Evolutionary conservation across 2,329 filamentous ascomycete species (phyloP), one percentile per base, ranked within the genome.

Genomic region (Aspergillus awamori): DNA sequence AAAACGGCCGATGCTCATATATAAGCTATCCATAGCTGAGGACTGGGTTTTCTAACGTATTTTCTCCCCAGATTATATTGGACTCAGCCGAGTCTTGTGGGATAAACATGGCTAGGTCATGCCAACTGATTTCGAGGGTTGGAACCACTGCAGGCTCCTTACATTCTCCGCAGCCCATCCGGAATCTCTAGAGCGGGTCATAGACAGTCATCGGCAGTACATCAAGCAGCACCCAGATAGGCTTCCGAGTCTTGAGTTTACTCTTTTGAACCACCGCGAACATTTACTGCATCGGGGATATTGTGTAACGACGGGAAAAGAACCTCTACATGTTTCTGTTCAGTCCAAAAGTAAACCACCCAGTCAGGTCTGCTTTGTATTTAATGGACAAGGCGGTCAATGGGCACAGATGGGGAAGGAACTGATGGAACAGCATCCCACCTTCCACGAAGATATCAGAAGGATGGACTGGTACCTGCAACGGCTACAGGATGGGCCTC

Each of bases 361-460:
- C 38, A 41, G 38, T 8, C 17, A 13, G 38, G 51, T 77, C 13
- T 69, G 63, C 7, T 77, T 76, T 54, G 67, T 76, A 17, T 77
- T 77, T 57, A 76, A 75, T 4, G 75, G 75, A 0, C 75, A 77
- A 53, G 75, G 75, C 8, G 75, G 75, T 22, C 74, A 76, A 36
- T 77, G 73, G 60, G 61, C 67, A 39, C 59, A 59, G 2, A 77
- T 77, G 75, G 75, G 75, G 1, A 59, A 64, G 30, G 67, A 73
- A 22, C 66, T 76, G 5, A 22, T 28, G 15, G 30, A 43, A 13
- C 30, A 33, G 15, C 24, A 22, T 45, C 28, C 43, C 30, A 48
- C 26, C 28, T 39, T 49, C 17, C 28, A 24, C 4, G 5, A 28
- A 8, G 20, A 22, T 4, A n/a, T 49, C 22, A 8, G 10, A 8